These are phyloP conservation scores for Recurvomyces mirabilis DNA, from an alignment of 495 filamentous ascomycete genomes.

Conservation along the genomic window DNA sequence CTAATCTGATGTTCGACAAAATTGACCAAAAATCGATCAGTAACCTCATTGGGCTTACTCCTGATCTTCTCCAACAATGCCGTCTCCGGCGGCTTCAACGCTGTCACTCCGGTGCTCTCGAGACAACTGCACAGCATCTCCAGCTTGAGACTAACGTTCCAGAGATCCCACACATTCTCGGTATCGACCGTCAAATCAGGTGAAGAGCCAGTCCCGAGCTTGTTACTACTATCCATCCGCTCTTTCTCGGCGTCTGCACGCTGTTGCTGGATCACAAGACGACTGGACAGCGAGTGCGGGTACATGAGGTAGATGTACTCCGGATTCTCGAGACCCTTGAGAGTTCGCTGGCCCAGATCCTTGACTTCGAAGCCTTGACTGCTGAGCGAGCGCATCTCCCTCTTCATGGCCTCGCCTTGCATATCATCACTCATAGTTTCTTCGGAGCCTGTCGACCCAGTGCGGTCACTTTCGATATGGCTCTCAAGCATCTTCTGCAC, in stretches of 20 bases:
- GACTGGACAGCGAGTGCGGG: slow-evolving; percentile 74
- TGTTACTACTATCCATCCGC: slow-evolving; percentile 38
- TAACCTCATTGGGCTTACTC: slow-evolving; percentile 70
- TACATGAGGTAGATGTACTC: slow-evolving; percentile 92
- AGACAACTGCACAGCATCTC: slow-evolving; percentile 86
- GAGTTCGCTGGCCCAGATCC: slow-evolving; percentile 80
- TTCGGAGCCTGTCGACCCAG: slow-evolving; percentile 54
- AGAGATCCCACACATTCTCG: slow-evolving; percentile 75
- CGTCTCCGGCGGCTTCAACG: slow-evolving; percentile 62
- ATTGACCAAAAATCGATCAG: slow-evolving; percentile 71
- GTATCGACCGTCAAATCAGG: slow-evolving; percentile 50
- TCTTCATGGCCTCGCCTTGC: slow-evolving; percentile 61
- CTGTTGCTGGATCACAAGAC: slow-evolving; percentile 54
- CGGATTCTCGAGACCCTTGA: slow-evolving; percentile 96
- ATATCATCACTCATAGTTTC: slow-evolving; percentile 60
- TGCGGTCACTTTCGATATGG: slow-evolving; percentile 65
- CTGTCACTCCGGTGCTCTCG: slow-evolving; percentile 47
- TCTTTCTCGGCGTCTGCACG: slow-evolving; percentile 32
- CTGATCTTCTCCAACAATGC: slow-evolving; percentile 75
- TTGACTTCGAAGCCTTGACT: slow-evolving; percentile 95
- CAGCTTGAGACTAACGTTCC: slow-evolving; percentile 77
- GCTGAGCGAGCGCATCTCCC: slow-evolving; percentile 74
- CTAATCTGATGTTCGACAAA: slow-evolving; percentile 91
- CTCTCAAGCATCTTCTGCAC: slow-evolving; percentile 83
- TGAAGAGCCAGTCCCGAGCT: slow-evolving; percentile 27